A percentile compares a stretch with the other conserved stretches of the same genome.
Evolutionary conservation across 129 eudicot species (phyloP).

Genomic region (Artemisia argyi): DNA sequence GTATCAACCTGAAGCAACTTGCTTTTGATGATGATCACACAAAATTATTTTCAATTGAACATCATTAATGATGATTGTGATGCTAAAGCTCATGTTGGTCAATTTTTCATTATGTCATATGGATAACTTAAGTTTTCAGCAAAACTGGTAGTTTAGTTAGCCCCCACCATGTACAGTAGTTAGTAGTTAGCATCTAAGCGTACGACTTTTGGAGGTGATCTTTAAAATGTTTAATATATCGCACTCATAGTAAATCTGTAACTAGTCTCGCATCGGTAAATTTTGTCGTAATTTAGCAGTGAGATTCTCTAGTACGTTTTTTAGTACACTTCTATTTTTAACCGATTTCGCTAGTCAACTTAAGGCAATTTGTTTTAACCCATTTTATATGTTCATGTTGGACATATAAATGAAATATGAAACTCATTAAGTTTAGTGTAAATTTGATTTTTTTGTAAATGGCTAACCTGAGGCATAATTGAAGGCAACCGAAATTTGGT

Average conservation of each 20-base stretch:
- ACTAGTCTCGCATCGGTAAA: too few relatives aligned
- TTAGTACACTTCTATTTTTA: too few relatives aligned
- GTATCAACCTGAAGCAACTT: not conserved
- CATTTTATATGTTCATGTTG: too few relatives aligned
- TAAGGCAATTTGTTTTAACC: too few relatives aligned
- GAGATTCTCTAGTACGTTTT: too few relatives aligned
- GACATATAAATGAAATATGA: too few relatives aligned
- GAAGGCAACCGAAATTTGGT: constrained; percentile 37
- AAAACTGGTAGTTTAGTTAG: constrained; percentile 24
- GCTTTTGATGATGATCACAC: constrained; percentile 22
- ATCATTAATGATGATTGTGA: constrained; percentile 30
- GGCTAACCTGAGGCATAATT: constrained; percentile 63
- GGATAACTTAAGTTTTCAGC: constrained; percentile 33
- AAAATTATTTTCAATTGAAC: not conserved
- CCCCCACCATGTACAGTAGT: constrained; percentile 22
- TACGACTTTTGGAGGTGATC: too few relatives aligned
- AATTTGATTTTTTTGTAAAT: not conserved
- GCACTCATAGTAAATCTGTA: too few relatives aligned
- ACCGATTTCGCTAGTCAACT: too few relatives aligned
- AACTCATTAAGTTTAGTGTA: not conserved
- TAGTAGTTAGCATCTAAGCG: not conserved
- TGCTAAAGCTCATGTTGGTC: constrained; percentile 21
- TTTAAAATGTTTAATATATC: too few relatives aligned
- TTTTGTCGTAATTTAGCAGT: too few relatives aligned
- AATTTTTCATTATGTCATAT: constrained; percentile 26